These are phyloP conservation scores for Funneliformis mosseae DNA, from an alignment of 192 early-diverging fungal genomes.

Conservation along the genomic window DNA sequence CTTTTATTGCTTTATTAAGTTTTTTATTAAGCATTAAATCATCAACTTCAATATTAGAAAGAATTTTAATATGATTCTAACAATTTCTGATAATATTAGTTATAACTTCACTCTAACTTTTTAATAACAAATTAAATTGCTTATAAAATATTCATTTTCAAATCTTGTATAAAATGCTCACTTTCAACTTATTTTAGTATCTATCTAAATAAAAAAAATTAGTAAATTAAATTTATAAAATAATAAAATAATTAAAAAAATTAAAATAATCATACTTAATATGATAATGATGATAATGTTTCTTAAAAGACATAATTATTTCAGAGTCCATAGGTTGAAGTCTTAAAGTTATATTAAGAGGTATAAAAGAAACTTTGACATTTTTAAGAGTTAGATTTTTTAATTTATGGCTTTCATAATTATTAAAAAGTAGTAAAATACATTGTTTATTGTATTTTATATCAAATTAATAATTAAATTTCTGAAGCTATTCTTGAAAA, in stretches of 20 bases:
- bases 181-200: no score
- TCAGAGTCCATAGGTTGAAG: background rate
- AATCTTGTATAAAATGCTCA: no score
- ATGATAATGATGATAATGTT: background rate
- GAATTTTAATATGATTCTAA: no score
- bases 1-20: no score
- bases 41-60: no score
- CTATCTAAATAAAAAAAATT: no score
- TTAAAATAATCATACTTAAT: background rate
- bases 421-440: conserved; percentile 9
- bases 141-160: no score
- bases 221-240: background rate
- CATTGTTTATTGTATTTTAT: background rate
- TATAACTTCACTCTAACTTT: no score
- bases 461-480: background rate
- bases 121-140: no score
- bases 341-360: conserved; percentile 5
- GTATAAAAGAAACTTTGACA: background rate
- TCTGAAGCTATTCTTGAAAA: no score
- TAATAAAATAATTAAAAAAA: background rate
- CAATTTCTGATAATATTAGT: no score
- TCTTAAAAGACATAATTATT: conserved; percentile 19
- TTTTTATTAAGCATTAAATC: no score
- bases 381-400: conserved; percentile 7
- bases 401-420: conserved; percentile 27